These are phyloP conservation scores for Erysimum pusillum DNA, from an alignment of 441 rosid genomes.

Conservation along the genomic window DNA sequence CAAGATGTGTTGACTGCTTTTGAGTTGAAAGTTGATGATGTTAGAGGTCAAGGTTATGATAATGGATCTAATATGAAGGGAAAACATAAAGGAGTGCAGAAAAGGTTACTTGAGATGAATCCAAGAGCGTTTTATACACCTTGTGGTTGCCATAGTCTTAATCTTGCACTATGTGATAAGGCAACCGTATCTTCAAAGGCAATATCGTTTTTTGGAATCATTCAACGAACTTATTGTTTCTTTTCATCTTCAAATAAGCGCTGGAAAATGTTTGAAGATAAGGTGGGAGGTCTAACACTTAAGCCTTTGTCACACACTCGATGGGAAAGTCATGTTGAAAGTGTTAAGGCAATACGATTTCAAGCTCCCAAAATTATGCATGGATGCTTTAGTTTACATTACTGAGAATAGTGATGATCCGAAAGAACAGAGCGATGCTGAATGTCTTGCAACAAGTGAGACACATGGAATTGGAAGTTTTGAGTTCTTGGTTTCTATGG, in stretches of 20 bases:
- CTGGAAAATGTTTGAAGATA: too few relatives aligned
- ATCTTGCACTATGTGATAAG: background rate
- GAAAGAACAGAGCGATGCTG: too few relatives aligned
- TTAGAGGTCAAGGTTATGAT: background rate
- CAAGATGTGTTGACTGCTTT: background rate
- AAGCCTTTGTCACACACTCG: too few relatives aligned
- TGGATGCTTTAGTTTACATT: too few relatives aligned
- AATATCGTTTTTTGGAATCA: background rate
- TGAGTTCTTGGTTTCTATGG: too few relatives aligned
- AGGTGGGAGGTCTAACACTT: too few relatives aligned
- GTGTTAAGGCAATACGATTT: too few relatives aligned
- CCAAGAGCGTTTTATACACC: background rate
- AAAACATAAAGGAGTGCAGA: background rate
- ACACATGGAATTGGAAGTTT: too few relatives aligned
- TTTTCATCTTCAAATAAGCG: background rate
- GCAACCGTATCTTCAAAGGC: constrained; percentile 1
- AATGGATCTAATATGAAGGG: background rate
- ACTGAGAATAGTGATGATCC: too few relatives aligned
- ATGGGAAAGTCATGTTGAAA: too few relatives aligned
- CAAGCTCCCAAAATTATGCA: too few relatives aligned
- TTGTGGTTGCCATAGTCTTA: background rate
- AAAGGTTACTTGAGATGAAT: background rate
- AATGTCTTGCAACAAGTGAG: too few relatives aligned
- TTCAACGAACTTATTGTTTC: background rate
- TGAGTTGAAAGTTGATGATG: background rate